phyloP scores from a whole-genome alignment of 2,329 filamentous ascomycete genomes.

The Exophiala spinifera region DNA sequence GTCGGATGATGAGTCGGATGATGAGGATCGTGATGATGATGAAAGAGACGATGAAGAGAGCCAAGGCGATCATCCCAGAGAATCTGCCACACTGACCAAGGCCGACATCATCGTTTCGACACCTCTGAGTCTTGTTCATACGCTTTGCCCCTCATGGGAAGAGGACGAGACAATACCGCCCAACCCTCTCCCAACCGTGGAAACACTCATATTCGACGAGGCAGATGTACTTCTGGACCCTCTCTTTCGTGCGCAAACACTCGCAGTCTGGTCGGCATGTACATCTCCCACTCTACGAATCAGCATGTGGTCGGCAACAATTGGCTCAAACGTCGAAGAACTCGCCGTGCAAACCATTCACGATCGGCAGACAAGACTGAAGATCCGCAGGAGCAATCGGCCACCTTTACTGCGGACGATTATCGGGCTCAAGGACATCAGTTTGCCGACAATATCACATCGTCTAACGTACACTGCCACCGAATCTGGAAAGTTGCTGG shows the following conservation, averaged over 20 bases:
- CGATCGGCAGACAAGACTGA: constrained; percentile 47
- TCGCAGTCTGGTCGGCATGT: constrained; percentile 79
- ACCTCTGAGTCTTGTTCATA: constrained; percentile 73
- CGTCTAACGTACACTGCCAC: constrained; percentile 86
- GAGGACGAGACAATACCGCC: constrained; percentile 36
- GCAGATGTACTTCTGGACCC: constrained; percentile 91
- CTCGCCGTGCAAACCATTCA: constrained; percentile 68
- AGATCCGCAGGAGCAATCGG: constrained; percentile 32
- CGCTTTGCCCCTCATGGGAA: constrained; percentile 51
- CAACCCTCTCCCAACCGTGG: constrained; percentile 62
- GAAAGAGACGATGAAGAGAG: constrained; percentile 34
- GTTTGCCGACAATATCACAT: constrained; percentile 87
- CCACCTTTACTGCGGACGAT: constrained; percentile 73
- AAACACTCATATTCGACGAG: constrained; percentile 80
- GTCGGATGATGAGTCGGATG: constrained; percentile 34
- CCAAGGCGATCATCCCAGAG: constrained; percentile 36
- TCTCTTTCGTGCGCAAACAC: constrained; percentile 83
- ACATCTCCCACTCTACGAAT: constrained; percentile 66
- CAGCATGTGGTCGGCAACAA: constrained; percentile 93
- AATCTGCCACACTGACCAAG: constrained; percentile 53
- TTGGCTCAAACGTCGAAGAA: constrained; percentile 87
- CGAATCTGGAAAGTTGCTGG: constrained; percentile 89
- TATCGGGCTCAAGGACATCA: constrained; percentile 94
- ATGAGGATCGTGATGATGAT: too few relatives aligned
- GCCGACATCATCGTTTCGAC: constrained; percentile 79